These are phyloP conservation scores for Aspergillus aculeatinus DNA, from an alignment of 2,329 filamentous ascomycete genomes.

Conservation along the genomic window DNA sequence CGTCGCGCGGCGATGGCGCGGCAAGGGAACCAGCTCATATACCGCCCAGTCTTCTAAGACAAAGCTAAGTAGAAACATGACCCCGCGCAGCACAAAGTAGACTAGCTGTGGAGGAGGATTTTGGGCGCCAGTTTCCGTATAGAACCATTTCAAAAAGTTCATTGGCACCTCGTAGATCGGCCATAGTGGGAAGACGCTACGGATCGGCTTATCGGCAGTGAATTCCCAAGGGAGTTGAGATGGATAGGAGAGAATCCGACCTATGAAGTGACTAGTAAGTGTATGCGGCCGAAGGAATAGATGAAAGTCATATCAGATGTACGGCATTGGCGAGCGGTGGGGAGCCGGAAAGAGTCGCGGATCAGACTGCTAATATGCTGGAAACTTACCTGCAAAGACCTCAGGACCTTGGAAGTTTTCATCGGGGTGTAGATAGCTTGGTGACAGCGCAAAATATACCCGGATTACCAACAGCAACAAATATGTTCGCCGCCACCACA, in stretches of 20 bases:
- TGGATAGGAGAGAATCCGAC: conserved; percentile 89
- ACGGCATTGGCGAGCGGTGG: background rate
- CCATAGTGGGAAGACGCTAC: conserved; percentile 96
- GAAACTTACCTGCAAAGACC: conserved; percentile 80
- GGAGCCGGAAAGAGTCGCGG: background rate
- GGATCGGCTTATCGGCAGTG: conserved; percentile 80
- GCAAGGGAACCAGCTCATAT: conserved; percentile 80
- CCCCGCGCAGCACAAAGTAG: conserved; percentile 81
- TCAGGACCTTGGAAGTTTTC: conserved; percentile 99
- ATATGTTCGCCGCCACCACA: conserved; percentile 92
- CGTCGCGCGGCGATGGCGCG: conserved; percentile 68
- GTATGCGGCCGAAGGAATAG: background rate
- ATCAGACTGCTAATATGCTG: no score
- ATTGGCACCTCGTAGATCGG: conserved; percentile 91
- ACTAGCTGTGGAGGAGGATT: conserved; percentile 75
- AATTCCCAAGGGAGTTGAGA: conserved; percentile 95
- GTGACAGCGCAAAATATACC: conserved; percentile 88
- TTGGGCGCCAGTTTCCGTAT: conserved; percentile 76
- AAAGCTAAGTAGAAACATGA: conserved; percentile 95
- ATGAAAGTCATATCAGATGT: no score
- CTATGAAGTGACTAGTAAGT: conserved; percentile 48
- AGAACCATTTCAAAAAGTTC: conserved; percentile 88
- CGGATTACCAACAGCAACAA: conserved; percentile 80
- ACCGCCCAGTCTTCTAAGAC: conserved; percentile 97
- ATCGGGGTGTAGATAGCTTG: conserved; percentile 96